Percentiles rank a stretch among this genome's conserved stretches.
These are phyloP conservation scores for Pascua guehoae DNA, from an alignment of 1,284 basidiomycete genomes.

Conservation along the genomic window DNA sequence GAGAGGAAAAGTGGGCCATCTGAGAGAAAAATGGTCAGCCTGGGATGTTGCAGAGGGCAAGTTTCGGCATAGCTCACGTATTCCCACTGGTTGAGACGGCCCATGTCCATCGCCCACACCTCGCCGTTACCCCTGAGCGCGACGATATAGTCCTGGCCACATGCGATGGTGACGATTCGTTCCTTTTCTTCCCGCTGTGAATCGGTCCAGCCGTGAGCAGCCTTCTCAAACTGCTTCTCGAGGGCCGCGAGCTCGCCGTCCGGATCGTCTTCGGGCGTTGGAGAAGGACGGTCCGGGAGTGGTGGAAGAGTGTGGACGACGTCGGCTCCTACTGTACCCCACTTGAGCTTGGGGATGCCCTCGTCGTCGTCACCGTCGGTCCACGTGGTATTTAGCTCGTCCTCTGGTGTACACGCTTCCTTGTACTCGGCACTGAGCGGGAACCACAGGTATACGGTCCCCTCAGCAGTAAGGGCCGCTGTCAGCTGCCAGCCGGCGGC, in stretches of 20 bases:
- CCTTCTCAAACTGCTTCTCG: constrained; percentile 49
- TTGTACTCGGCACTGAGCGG: constrained; percentile 52
- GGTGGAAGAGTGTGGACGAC: constrained; percentile 20
- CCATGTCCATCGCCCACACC: constrained; percentile 32
- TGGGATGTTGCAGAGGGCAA: neutral
- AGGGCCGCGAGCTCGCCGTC: constrained; percentile 45
- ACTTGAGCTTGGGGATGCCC: constrained; percentile 22
- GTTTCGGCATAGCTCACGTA: constrained; percentile 58
- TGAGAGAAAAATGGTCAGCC: constrained; percentile 7
- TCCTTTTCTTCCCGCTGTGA: constrained; percentile 34
- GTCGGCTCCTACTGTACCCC: constrained; percentile 33
- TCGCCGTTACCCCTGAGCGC: constrained; percentile 60
- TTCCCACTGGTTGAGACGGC: constrained; percentile 2
- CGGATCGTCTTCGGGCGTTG: too few species aligned
- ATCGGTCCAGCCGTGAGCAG: neutral
- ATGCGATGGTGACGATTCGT: constrained; percentile 72
- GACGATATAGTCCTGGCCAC: constrained; percentile 62
- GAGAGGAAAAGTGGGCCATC: constrained; percentile 39
- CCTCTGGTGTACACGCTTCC: constrained; percentile 20
- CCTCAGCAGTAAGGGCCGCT: constrained; percentile 63
- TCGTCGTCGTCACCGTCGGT: constrained; percentile 11
- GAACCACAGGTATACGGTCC: constrained; percentile 72
- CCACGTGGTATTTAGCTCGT: constrained; percentile 47
- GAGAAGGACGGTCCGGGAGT: constrained; percentile 23
- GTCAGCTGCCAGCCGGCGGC: constrained; percentile 74